Evolutionary conservation across 2,329 filamentous ascomycete species (phyloP), one percentile per base, ranked within the genome.

Genomic region (Chaetomiaceae sp.): DNA sequence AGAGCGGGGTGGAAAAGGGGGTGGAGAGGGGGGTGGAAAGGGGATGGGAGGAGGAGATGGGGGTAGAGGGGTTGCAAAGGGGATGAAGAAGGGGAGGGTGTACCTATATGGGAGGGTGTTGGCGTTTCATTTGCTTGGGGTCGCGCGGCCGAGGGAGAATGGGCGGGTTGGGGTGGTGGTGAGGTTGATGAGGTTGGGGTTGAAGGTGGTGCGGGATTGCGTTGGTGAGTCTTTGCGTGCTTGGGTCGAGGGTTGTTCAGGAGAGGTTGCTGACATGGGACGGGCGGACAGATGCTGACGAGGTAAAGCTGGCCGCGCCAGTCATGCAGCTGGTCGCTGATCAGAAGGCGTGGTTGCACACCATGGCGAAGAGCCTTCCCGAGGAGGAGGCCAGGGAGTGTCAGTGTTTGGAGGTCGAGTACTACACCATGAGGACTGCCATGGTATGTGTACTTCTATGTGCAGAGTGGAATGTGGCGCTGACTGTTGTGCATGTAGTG

Each of bases 71-170:
- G 4, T 7, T 41, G 38, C 62, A 35, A 50, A 61, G n/a, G 23
- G 39, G 13, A 23, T 33, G 33, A 21, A 19, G 45, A 52, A 51
- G 58, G 60, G 44, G 37, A 69, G 42, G 49, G 58, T 74, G 23
- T 57, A 77, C 2, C 56, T 70, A 6, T 62, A 70, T 13, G 66
- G 67, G 12, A 72, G 77, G 37, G 65, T 77, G 2, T 71, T 91
- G 58, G 78, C 87, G 0, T 89, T 88, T 60, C 68, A 84, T 13
- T 66, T 92, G 50, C 70, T 95, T 13, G 81, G 85, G 38, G 70
- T 78, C 38, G 79, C 78, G 51, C 70, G 53, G 63, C 38, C 58
- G 45, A 14, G 51, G 57, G 47, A 59, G 55, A 40, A 61, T 53
- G 19, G 59, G 60, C 40, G 59, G 62, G 17, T 59, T 47, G 16